Base-by-base conservation (phyloP, 2,329 filamentous ascomycete species). In the Talaromyces albobiverticillius region DNA sequence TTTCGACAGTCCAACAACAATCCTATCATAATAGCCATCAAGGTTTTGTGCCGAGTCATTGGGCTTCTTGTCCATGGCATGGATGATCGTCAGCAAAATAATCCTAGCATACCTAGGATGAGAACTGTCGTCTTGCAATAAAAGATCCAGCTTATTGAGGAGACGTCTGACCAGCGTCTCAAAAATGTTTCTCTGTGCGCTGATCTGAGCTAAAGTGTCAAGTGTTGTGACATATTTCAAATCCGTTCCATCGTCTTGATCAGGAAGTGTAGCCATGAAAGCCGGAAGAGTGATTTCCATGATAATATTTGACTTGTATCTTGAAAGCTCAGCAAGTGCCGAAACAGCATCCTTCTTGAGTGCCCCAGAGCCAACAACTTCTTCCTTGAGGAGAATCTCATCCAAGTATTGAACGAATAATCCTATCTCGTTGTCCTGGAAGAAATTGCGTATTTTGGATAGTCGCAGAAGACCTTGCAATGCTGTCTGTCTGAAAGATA, bases 271-370 rank as follows among this genome's bases (percentile, higher is more conserved):
- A 3, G 84, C 83, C 67, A 87, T 78, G 63, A 88, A 86, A 4
- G 82, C 81, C 23, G 85, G 85, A 61, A 88, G 83, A 0, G 84
- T 83, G 54, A 84, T 83, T 45, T 85, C 79, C 61, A 85, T 80
- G 25, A 88, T 82, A 10, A 85, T 69, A 45, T 79, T 77, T 16
- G 84, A 82, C 61, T 84, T 85, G 56, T 83, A 77, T 56, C 80
- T 80, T 6, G 85, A 85, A 40, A 87, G 78, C 31, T 84, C 79
- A 3, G 82, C 77, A 42, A 88, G 74, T 22, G 80, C 78, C 31
- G 74, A 70, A 56, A 87, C 81, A 5, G 84, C 82, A 57, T 81
- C 77, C 55, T 79, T 75, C 58, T 82, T 82, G 31, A 86, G 70
- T 55, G 84, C 79, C 51, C 80, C 78, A 48, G 80, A 78, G 9